phyloP scores from a whole-genome alignment of 1,139 yeast genomes.

The Saccharomyces hybrid region DNA sequence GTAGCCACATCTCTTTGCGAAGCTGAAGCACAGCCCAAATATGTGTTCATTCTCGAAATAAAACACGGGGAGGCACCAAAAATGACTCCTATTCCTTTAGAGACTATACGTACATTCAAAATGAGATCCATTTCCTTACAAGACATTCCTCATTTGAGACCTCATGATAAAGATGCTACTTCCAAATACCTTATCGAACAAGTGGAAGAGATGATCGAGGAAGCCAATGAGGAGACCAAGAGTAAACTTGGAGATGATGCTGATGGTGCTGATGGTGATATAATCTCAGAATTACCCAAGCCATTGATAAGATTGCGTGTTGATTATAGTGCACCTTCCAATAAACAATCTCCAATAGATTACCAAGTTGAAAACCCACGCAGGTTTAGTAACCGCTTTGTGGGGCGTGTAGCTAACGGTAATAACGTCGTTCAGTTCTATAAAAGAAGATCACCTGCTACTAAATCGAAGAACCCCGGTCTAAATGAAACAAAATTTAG shows the following conservation, averaged over 20 bases:
- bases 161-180: conserved; percentile 61
- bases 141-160: conserved; percentile 45
- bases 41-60: conserved; percentile 62
- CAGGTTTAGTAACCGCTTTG: conserved; percentile 81
- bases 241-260: conserved; percentile 17
- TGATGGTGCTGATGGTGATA: conserved; percentile 13
- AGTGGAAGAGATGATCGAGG: conserved; percentile 58
- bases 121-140: conserved; percentile 57
- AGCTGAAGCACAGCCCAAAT: conserved; percentile 60
- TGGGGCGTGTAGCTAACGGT: conserved; percentile 83
- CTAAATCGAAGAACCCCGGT: conserved; percentile 19
- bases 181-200: conserved; percentile 50
- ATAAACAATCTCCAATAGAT: conserved; percentile 35
- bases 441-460: conserved; percentile 28
- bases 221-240: conserved; percentile 48
- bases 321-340: conserved; percentile 60
- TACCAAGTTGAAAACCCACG: conserved; percentile 88
- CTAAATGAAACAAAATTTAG: conserved; percentile 18
- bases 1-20: conserved; percentile 53
- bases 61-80: conserved; percentile 47
- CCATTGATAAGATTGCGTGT: conserved; percentile 80
- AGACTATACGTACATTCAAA: conserved; percentile 76
- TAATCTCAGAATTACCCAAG: conserved; percentile 39
- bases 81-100: conserved; percentile 57
- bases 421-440: conserved; percentile 75